These are phyloP conservation scores for Aspergillus felis DNA, from an alignment of 2,329 filamentous ascomycete genomes.

Conservation along the genomic window DNA sequence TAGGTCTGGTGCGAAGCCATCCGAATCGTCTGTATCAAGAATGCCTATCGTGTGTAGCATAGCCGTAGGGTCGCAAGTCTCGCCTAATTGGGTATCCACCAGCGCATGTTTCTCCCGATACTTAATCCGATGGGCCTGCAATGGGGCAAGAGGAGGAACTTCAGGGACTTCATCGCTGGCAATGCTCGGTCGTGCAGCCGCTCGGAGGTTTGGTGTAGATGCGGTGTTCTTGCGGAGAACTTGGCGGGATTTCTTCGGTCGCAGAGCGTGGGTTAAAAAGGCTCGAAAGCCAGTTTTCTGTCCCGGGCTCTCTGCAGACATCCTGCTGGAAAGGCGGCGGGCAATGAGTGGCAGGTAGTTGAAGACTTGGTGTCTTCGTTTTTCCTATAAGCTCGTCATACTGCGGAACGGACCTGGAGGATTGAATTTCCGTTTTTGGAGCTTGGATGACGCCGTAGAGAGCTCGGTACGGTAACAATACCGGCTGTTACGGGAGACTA, in stretches of 20 bases:
- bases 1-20: slow-evolving; percentile 6
- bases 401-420: not conserved
- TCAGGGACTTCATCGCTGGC: slow-evolving; percentile 23
- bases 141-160: slow-evolving; percentile 29
- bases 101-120: slow-evolving; percentile 25
- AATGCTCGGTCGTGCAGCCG: slow-evolving; percentile 15
- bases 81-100: slow-evolving; percentile 35
- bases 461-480: not conserved
- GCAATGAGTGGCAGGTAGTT: not conserved
- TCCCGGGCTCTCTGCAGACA: slow-evolving; percentile 31
- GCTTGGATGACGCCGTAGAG: not conserved
- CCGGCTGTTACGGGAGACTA: not conserved
- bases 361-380: not conserved
- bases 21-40: slow-evolving; percentile 26
- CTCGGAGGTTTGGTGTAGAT: slow-evolving; percentile 27
- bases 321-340: slow-evolving; percentile 8
- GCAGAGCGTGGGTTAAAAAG: slow-evolving; percentile 27
- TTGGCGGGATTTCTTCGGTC: slow-evolving; percentile 35
- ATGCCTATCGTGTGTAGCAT: slow-evolving; percentile 35
- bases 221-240: slow-evolving; percentile 31
- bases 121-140: slow-evolving; percentile 32
- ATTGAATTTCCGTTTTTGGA: not conserved
- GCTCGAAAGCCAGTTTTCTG: slow-evolving; percentile 26
- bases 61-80: slow-evolving; percentile 33
- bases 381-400: not conserved